Evolutionary conservation across 2,329 filamentous ascomycete genomes (phyloP), one percentile per base, ranked within the genome.

Genomic region (Talaromyces rugulosus): DNA sequence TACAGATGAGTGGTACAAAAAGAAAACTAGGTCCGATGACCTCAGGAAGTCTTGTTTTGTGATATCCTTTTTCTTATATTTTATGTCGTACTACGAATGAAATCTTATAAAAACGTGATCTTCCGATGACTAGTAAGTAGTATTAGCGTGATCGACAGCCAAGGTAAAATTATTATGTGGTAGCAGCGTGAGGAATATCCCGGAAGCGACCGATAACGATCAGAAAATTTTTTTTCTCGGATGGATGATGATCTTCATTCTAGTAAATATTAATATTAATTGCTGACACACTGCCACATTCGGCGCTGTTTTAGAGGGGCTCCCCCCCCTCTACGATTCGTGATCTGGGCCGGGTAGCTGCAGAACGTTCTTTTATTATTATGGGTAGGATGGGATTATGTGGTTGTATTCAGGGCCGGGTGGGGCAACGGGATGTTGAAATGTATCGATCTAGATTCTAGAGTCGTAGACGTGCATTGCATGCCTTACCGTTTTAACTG

Each of bases 31-130:
- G 23, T 42, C 27, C 54, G 16, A 33, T 23, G 54, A 36, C 23
- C 23, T 23, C 23, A 2, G 28, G 27, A 9, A 33, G 27, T 44
- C 47, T 33, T 44, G 54, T 61, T 53, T 31, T 62, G 56, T 61
- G 63, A 64, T 64, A 64, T 64, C 63, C 63, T 60, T 59, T n/a
- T 56, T 55, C 23, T 60, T 50, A 14, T 27, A 12, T 23, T n/a
- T n/a, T 27, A 30, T 57, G 27, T 16, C 14, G 34, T 36, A 36
- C 34, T 36, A 36, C 34, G 14, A 36, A 36, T 36, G 34, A 16
- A 36, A 36, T 36, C 14, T 36, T 36, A 36, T 5, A 14, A 47
- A 47, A 47, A 47, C n/a, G 42, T 18, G 42, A 9, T 47, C 42
- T 47, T 47, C 34, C 14, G 23, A 23, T 2, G 23, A 23, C 23